These are phyloP conservation scores for Intubia oerlemansii DNA, from an alignment of 2,329 filamentous ascomycete genomes.

Conservation along the genomic window DNA sequence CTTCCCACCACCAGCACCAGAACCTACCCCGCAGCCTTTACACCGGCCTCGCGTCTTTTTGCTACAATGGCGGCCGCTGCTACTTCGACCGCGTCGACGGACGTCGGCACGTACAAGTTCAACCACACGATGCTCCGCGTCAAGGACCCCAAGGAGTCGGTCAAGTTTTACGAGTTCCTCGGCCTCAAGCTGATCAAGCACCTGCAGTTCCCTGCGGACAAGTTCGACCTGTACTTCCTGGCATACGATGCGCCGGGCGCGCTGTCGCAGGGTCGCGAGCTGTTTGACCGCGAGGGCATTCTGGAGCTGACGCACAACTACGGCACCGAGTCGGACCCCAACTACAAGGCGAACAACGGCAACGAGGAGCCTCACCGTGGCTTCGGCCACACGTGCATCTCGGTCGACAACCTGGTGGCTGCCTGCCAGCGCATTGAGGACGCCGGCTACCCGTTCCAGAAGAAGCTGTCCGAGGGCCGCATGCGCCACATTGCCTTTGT, in stretches of 20 bases:
- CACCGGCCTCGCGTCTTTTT: too few species aligned
- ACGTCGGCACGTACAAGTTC: conserved; percentile 58
- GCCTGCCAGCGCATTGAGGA: conserved; percentile 80
- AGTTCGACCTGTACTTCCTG: conserved; percentile 92
- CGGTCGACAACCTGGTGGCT: conserved; percentile 66
- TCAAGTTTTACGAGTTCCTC: conserved; percentile 87
- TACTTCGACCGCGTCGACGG: too few species aligned
- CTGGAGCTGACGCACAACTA: conserved; percentile 74
- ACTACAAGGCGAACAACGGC: conserved; percentile 68
- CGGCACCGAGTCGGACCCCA: conserved; percentile 68
- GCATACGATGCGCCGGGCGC: conserved; percentile 65
- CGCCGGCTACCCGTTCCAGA: conserved; percentile 84
- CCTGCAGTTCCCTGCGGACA: conserved; percentile 63
- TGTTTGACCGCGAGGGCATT: conserved; percentile 69
- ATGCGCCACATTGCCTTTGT: conserved; percentile 83
- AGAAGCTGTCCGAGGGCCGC: conserved; percentile 73
- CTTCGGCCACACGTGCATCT: conserved; percentile 73
- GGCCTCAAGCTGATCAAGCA: conserved; percentile 72
- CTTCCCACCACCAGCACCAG: too few species aligned
- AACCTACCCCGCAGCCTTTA: too few species aligned
- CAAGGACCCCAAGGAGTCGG: conserved; percentile 74
- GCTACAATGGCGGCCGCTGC: too few species aligned
- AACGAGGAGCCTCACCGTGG: conserved; percentile 75
- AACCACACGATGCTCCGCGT: conserved; percentile 91
- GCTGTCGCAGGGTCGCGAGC: conserved; percentile 46